phyloP scores from a whole-genome alignment of 179 eudicot species.

The Heliamphora pulchella region DNA sequence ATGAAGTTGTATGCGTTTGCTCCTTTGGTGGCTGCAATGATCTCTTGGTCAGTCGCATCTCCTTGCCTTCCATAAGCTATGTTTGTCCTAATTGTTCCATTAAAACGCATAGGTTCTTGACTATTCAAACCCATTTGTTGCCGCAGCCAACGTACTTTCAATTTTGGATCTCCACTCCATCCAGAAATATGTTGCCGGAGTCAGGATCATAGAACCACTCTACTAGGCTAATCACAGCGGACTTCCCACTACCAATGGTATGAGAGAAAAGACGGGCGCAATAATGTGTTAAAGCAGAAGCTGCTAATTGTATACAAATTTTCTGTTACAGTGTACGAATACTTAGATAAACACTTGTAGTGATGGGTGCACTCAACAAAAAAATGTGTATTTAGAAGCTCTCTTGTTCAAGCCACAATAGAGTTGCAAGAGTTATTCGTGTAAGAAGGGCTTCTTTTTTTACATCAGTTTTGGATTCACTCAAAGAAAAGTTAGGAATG shows the following conservation, averaged over 20 bases:
- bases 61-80: constrained; percentile 12
- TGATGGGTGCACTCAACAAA: too few species aligned
- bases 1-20: constrained; percentile 22
- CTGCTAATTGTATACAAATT: too few species aligned
- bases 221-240: not conserved
- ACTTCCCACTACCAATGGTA: constrained; percentile 12
- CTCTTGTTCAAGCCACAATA: too few species aligned
- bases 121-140: constrained; percentile 7
- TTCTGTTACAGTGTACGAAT: too few species aligned
- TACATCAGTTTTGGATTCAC: too few species aligned
- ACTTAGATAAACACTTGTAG: too few species aligned
- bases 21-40: constrained; percentile 16
- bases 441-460: too few species aligned
- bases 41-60: constrained; percentile 10
- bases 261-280: too few species aligned
- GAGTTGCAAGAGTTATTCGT: too few species aligned
- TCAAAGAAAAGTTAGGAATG: too few species aligned
- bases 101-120: not conserved
- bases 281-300: too few species aligned
- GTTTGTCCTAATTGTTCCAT: constrained; percentile 11
- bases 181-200: not conserved
- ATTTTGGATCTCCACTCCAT: constrained; percentile 13
- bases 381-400: too few species aligned
- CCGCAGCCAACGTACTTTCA: constrained; percentile 3
- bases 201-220: constrained; percentile 12